Percentiles rank a stretch among this genome's conserved stretches.
Conservation (phyloP, 345 rosid species). For the Acer saccharum region DNA sequence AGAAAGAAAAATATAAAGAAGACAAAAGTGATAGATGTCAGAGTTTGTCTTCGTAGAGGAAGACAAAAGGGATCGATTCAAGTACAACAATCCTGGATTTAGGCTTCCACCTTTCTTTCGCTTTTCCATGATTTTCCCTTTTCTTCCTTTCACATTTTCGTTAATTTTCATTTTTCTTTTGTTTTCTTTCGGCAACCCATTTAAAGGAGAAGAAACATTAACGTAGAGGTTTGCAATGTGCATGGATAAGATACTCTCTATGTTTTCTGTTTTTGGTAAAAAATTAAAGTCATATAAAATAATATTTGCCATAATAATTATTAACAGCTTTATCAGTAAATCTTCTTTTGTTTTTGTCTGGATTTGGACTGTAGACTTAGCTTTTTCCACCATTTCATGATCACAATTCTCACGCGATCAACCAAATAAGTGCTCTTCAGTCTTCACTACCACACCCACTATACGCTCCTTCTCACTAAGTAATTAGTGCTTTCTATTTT, state of each 20-base stretch:
- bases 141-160: not conserved
- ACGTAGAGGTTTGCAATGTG: conserved; percentile 16
- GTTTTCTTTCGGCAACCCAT: conserved; percentile 18
- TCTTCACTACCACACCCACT: not conserved
- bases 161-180: not conserved
- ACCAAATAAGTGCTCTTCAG: not conserved
- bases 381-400: not conserved
- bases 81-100: conserved; percentile 17
- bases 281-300: not conserved
- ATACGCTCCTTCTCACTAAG: not conserved
- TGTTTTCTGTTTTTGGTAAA: not conserved
- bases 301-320: too few species aligned
- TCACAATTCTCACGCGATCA: not conserved
- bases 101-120: not conserved
- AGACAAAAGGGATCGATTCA: conserved; percentile 13
- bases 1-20: not conserved
- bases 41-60: not conserved
- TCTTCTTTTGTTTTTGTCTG: not conserved
- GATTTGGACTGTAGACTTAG: too few species aligned
- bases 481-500: not conserved
- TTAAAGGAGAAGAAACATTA: conserved; percentile 16
- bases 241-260: conserved; percentile 18
- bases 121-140: conserved; percentile 28
- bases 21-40: not conserved
- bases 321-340: too few species aligned